Percentiles rank a stretch among this genome's conserved stretches.
Evolutionary conservation across 2,329 filamentous ascomycete species (phyloP).

Genomic region (Fusarium mundagurra): DNA sequence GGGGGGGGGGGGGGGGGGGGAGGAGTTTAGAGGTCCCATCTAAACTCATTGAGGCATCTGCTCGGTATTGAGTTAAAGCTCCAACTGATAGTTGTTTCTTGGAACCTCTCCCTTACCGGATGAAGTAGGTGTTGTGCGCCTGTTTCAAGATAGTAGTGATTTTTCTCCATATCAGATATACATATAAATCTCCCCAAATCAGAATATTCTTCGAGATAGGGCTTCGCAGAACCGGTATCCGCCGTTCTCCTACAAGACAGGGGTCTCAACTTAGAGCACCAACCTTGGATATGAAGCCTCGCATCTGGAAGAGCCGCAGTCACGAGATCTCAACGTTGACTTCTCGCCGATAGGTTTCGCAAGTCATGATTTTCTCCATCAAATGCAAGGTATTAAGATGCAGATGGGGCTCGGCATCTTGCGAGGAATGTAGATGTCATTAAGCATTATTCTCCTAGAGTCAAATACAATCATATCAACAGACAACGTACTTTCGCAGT

Average conservation of each 20-base stretch:
- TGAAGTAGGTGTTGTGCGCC: slow-evolving; percentile 2
- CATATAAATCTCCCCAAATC: not conserved
- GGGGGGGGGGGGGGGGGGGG: too few species aligned
- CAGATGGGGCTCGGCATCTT: not conserved
- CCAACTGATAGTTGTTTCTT: not conserved
- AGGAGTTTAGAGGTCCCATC: not conserved
- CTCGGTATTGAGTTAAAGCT: slow-evolving; percentile 24
- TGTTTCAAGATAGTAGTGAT: not conserved
- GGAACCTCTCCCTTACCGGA: slow-evolving; percentile 3
- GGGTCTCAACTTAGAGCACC: not conserved
- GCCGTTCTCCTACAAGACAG: not conserved
- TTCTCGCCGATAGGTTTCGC: not conserved
- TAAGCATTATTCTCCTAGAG: not conserved
- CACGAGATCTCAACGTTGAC: not conserved
- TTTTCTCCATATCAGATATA: not conserved
- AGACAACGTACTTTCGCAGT: not conserved
- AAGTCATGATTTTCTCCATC: not conserved
- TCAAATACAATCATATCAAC: not conserved
- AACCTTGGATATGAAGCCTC: not conserved
- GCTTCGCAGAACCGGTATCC: not conserved
- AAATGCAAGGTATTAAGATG: not conserved
- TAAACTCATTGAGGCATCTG: slow-evolving; percentile 29
- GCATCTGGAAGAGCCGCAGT: not conserved
- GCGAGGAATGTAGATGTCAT: not conserved
- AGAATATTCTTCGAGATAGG: not conserved